Percentiles rank a stretch among this genome's conserved stretches.
Evolutionary conservation across 495 filamentous ascomycete species (phyloP).

Genomic region (Hypoxylon trugodes): DNA sequence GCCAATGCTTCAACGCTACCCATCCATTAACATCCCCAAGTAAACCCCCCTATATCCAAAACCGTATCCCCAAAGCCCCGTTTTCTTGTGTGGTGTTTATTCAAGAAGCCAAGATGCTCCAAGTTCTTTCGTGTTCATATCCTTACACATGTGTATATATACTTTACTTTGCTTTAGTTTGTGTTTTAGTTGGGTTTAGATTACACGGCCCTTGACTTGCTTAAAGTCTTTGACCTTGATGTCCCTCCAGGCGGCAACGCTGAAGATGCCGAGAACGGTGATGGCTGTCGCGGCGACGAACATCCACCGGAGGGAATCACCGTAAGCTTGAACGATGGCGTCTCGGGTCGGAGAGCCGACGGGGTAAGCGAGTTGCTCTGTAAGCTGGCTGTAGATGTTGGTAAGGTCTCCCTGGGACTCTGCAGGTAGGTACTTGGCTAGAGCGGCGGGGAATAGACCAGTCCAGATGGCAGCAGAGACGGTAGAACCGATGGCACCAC

Average conservation of each 20-base stretch:
- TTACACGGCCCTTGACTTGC: slow-evolving; percentile 46
- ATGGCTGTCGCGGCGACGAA: slow-evolving; percentile 62
- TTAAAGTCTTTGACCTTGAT: slow-evolving; percentile 65
- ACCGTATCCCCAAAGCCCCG: background rate
- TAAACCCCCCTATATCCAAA: background rate
- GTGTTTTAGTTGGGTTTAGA: no score
- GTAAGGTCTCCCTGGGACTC: slow-evolving; percentile 55
- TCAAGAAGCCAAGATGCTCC: background rate
- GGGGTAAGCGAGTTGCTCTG: slow-evolving; percentile 61
- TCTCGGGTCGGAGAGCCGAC: slow-evolving; percentile 58
- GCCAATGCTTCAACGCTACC: background rate
- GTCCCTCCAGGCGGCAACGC: slow-evolving; percentile 61
- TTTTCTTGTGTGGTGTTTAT: background rate
- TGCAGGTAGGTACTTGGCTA: slow-evolving; percentile 65
- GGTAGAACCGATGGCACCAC: slow-evolving; percentile 69
- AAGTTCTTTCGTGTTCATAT: no score
- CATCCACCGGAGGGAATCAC: slow-evolving; percentile 63
- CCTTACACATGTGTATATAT: slow-evolving; percentile 4
- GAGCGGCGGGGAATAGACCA: slow-evolving; percentile 60
- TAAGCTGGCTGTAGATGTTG: slow-evolving; percentile 62
- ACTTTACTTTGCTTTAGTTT: no score
- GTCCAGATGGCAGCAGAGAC: slow-evolving; percentile 75
- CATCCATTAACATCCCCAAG: background rate
- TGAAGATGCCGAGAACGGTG: slow-evolving; percentile 57
- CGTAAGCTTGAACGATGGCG: slow-evolving; percentile 66